These are phyloP conservation scores for Wickerhamiella australiensis DNA, from an alignment of 805 yeast species.

Conservation along the genomic window DNA sequence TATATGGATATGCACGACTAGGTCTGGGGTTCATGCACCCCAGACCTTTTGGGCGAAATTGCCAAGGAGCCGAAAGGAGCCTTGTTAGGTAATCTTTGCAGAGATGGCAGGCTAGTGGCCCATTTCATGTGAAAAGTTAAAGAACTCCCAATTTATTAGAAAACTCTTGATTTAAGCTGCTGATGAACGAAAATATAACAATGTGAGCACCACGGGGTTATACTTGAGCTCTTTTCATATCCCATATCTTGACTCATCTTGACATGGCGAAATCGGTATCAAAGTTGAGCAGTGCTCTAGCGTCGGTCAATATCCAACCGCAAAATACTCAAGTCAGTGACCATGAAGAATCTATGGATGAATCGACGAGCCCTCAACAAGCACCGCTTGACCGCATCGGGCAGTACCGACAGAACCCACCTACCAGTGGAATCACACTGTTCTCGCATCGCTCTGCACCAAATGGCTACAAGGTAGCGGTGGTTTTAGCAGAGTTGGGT, in stretches of 20 bases:
- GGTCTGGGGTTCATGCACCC: constrained; percentile 3
- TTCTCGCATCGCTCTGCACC: constrained; percentile 85
- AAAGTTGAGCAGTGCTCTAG: constrained; percentile 25
- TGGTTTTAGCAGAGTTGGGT: constrained; percentile 71
- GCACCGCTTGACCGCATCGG: constrained; percentile 38
- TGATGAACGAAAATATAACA: too few species aligned
- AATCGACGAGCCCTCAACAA: background rate
- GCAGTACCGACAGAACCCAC: constrained; percentile 62
- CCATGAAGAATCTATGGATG: background rate
- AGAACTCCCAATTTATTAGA: too few species aligned
- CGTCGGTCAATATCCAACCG: constrained; percentile 20
- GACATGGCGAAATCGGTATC: constrained; percentile 17
- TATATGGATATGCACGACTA: background rate
- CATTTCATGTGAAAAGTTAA: too few species aligned
- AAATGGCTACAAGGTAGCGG: constrained; percentile 91
- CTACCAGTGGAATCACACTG: constrained; percentile 70
- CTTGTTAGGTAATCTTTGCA: background rate
- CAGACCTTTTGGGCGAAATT: background rate
- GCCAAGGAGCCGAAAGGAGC: background rate
- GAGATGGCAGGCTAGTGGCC: too few species aligned
- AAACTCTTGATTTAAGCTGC: background rate
- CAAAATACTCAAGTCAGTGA: constrained; percentile 2
- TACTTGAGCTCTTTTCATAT: background rate
- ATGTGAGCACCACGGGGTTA: background rate
- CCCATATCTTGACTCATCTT: background rate